Evolutionary conservation across 768 basidiomycete species (phyloP).

Genomic region (Boletales sp.): DNA sequence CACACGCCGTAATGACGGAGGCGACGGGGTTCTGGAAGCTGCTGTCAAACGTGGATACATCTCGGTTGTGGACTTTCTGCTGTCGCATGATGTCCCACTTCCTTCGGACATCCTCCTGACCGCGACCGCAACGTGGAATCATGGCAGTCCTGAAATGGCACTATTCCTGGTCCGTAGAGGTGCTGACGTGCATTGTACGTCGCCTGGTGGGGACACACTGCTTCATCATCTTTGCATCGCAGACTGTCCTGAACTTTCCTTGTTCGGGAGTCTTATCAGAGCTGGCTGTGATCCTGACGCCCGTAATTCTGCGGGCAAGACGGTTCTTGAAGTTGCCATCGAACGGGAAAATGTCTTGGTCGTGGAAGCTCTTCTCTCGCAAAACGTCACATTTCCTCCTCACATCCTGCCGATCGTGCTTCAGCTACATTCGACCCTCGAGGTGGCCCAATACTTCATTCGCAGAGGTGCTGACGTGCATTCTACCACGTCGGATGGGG

Average conservation of each 20-base stretch:
- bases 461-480: neutral
- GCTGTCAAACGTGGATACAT: too few species aligned
- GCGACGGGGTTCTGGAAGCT: too few species aligned
- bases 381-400: neutral
- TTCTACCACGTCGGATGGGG: neutral
- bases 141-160: neutral
- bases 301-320: neutral
- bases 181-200: neutral
- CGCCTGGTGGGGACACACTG: neutral
- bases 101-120: neutral
- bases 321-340: neutral
- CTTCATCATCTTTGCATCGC: too few species aligned
- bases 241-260: too few species aligned
- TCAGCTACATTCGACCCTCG: neutral
- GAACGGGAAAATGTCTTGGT: neutral
- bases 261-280: neutral
- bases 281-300: neutral
- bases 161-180: neutral
- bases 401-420: neutral
- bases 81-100: neutral
- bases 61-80: too few species aligned
- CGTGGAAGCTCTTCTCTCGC: neutral
- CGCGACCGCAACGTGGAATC: neutral
- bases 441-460: neutral
- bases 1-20: too few species aligned